phyloP scores from a whole-genome alignment of 2,329 filamentous ascomycete species.

The Pseudocercospora fijiensis region DNA sequence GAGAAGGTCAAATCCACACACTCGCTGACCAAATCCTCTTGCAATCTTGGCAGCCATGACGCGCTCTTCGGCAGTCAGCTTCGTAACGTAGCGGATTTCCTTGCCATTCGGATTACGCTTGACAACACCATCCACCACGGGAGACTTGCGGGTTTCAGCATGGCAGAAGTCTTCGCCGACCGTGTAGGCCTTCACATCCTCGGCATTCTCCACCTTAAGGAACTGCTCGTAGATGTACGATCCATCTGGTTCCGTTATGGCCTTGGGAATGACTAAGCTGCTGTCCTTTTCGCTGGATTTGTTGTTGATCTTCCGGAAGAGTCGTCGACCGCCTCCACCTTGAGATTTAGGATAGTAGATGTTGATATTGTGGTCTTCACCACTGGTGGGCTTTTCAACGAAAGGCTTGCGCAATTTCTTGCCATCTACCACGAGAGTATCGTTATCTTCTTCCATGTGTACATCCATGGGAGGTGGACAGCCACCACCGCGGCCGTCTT shows the following conservation, averaged over 20 bases:
- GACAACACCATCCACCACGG: slow-evolving; percentile 93
- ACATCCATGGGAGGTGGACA: slow-evolving; percentile 63
- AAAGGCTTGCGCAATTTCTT: slow-evolving; percentile 83
- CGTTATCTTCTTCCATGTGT: slow-evolving; percentile 84
- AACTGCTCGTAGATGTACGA: slow-evolving; percentile 99
- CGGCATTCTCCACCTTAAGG: slow-evolving; percentile 91
- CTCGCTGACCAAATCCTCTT: slow-evolving; percentile 85
- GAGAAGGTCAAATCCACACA: slow-evolving; percentile 93
- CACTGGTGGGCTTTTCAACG: slow-evolving; percentile 96
- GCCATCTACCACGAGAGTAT: slow-evolving; percentile 85
- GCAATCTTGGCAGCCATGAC: slow-evolving; percentile 88
- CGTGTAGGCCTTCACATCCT: slow-evolving; percentile 98
- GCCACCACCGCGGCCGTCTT: slow-evolving; percentile 64
- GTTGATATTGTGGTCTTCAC: slow-evolving; percentile 97
- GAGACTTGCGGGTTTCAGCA: slow-evolving; percentile 94
- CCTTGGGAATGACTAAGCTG: slow-evolving; percentile 71
- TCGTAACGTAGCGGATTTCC: slow-evolving; percentile 91
- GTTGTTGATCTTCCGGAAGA: slow-evolving; percentile 97
- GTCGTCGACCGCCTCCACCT: slow-evolving; percentile 82
- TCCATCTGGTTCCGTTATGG: slow-evolving; percentile 73
- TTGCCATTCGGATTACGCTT: slow-evolving; percentile 96
- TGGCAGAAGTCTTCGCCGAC: slow-evolving; percentile 92
- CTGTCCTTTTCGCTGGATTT: slow-evolving; percentile 95
- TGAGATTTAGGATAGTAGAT: slow-evolving; percentile 91
- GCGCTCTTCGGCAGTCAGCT: slow-evolving; percentile 74